Percentiles rank a stretch among this genome's conserved stretches.
These are phyloP conservation scores for Aspergillus affinis DNA, from an alignment of 495 filamentous ascomycete species.

Conservation along the genomic window DNA sequence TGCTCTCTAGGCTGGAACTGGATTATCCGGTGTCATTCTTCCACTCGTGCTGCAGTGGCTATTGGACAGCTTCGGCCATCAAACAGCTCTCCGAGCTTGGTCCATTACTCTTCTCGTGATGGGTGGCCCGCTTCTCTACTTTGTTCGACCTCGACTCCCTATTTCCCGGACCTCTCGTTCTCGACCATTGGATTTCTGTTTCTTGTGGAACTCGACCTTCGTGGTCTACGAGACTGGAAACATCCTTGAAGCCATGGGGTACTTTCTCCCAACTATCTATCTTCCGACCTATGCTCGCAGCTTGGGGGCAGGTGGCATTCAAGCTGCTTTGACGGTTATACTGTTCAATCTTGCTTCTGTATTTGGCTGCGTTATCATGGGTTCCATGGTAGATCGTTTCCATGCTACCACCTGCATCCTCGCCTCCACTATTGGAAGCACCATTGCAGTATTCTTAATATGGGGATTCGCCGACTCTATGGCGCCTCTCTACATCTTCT, in stretches of 20 bases:
- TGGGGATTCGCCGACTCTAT: constrained; percentile 58
- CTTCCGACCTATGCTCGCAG: constrained; percentile 52
- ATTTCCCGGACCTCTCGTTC: not conserved
- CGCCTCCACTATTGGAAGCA: constrained; percentile 49
- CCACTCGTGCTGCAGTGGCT: too few species aligned
- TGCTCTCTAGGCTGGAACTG: too few species aligned
- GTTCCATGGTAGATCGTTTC: constrained; percentile 50
- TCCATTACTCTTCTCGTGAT: too few species aligned
- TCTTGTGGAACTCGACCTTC: constrained; percentile 42
- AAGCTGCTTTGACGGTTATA: constrained; percentile 40
- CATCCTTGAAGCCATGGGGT: constrained; percentile 53
- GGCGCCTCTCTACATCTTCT: constrained; percentile 54
- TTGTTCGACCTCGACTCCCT: too few species aligned
- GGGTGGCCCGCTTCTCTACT: too few species aligned
- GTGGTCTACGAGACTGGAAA: constrained; percentile 48
- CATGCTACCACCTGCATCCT: constrained; percentile 54
- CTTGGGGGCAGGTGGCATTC: constrained; percentile 31
- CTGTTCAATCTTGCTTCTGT: constrained; percentile 51
- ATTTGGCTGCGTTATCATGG: constrained; percentile 53
- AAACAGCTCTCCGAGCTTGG: too few species aligned
- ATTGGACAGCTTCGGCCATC: too few species aligned
- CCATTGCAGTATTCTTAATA: constrained; percentile 54
- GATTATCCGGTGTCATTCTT: too few species aligned
- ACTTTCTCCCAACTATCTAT: constrained; percentile 58
- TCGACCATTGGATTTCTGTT: constrained; percentile 31